Base-by-base conservation (phyloP, 768 basidiomycete species). In the Mycena crocata region DNA sequence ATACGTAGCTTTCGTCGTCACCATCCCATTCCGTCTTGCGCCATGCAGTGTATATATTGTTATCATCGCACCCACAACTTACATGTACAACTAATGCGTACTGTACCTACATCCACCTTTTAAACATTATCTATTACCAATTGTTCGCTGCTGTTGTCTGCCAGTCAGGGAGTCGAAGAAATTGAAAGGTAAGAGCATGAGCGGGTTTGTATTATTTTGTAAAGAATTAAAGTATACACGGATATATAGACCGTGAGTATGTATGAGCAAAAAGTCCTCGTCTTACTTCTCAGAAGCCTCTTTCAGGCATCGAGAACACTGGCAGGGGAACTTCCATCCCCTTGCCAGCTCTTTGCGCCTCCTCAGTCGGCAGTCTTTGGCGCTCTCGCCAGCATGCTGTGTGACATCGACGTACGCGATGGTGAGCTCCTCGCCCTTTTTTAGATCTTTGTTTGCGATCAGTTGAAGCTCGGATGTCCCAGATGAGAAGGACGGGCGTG, bases 251-350 rank as follows among this genome's bases (percentile, higher is more conserved):
- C n/a, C 5, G 52, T 30, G 19, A 19, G 24, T 37, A 28, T 48
- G 58, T 23, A 42, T 19, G 56, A 17, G 35, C 26, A 31, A 32
- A 37, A 26, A 24, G 31, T 5, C 17, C 42, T 37, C 32, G 19
- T 30, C 15, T 44, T 66, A 51, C 54, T 62, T 62, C 40, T 57
- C 48, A 23, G 45, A 34, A 51, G 56, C 84, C 75, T 95, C 93
- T 58, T 79, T 81, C 39, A 77, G 73, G 74, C 94, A 95, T 46
- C 87, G 85, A 58, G 82, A 77, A 75, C 94, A 95, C 54, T 80
- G 77, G 73, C 94, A 95, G 14, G 91, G 88, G 75, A 95, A 94
- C 62, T 85, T 83, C 94, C 94, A 95, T 35, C 94, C 93, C 45
- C 91, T 85, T 26, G 87, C 92, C 39, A 95, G 85, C 80, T 93